Conservation (phyloP, 495 filamentous ascomycete species). For the Durotheca rogersii region DNA sequence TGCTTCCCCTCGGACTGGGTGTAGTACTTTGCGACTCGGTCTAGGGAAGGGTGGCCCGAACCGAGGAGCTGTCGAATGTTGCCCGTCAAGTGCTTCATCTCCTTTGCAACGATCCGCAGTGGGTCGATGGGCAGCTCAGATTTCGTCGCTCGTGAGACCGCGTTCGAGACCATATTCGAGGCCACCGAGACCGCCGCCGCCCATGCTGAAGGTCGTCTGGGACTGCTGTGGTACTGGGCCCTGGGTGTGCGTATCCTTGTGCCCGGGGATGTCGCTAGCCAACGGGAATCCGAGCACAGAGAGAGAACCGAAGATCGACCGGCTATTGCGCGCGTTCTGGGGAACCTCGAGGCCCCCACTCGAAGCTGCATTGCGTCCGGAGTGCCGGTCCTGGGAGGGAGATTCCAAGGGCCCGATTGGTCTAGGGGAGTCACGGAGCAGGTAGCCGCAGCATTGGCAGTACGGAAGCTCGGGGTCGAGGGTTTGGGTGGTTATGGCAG, state of each 20-base stretch:
- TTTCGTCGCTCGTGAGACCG: constrained; percentile 56
- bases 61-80: constrained; percentile 87
- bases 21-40: constrained; percentile 97
- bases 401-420: constrained; percentile 32
- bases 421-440: constrained; percentile 9
- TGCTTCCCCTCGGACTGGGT: constrained; percentile 97
- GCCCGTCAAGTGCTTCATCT: constrained; percentile 89
- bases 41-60: constrained; percentile 88
- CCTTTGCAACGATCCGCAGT: constrained; percentile 81
- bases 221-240: constrained; percentile 42
- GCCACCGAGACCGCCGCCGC: constrained; percentile 71
- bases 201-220: constrained; percentile 46
- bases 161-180: constrained; percentile 72
- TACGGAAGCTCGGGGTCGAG: background rate
- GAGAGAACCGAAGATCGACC: constrained; percentile 28
- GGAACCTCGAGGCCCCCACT: constrained; percentile 40
- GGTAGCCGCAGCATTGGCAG: constrained; percentile 21
- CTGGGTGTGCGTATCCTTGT: constrained; percentile 38
- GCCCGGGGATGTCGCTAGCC: constrained; percentile 35
- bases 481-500: background rate
- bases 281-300: constrained; percentile 40
- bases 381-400: constrained; percentile 22
- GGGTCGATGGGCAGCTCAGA: constrained; percentile 69
- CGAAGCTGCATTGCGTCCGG: constrained; percentile 43
- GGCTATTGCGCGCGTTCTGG: constrained; percentile 29